Evolutionary conservation across 345 rosid species (phyloP).

Genomic region (Atalantia buxifolia): DNA sequence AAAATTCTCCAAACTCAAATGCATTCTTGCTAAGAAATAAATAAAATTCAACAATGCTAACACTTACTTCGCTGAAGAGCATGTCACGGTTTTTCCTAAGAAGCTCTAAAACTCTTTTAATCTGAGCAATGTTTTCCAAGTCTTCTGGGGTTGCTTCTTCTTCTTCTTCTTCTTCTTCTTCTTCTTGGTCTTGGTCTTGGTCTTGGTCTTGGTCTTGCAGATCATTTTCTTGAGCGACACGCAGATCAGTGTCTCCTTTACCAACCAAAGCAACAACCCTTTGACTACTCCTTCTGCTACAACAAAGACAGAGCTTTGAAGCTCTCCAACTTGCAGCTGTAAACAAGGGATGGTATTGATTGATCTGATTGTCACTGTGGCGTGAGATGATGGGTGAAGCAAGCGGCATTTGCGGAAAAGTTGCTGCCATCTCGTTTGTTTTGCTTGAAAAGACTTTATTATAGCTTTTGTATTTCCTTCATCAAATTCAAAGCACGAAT

Average conservation of each 20-base stretch:
- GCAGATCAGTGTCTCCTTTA: conserved; percentile 32
- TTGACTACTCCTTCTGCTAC: background rate
- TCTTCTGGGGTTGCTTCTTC: conserved; percentile 33
- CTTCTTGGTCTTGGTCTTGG: conserved; percentile 13
- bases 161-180: conserved; percentile 15
- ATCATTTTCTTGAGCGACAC: conserved; percentile 16
- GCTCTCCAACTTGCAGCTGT: background rate
- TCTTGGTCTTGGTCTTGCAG: conserved; percentile 13
- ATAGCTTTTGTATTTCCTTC: background rate
- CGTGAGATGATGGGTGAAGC: background rate
- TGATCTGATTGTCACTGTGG: background rate
- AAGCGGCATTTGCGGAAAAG: background rate
- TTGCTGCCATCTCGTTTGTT: conserved; percentile 1
- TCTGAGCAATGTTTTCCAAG: conserved; percentile 33
- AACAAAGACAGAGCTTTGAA: background rate
- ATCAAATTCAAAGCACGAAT: background rate
- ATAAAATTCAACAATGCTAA: background rate
- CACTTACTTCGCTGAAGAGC: conserved; percentile 72
- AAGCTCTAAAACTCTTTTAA: conserved; percentile 67
- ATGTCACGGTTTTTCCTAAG: conserved; percentile 86
- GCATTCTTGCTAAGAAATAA: too few relatives aligned
- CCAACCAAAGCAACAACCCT: conserved; percentile 22
- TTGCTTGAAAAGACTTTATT: background rate
- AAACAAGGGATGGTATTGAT: background rate
- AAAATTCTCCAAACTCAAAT: too few relatives aligned